Base-by-base conservation (phyloP, 2,329 filamentous ascomycete species). In the Apiospora koreana region DNA sequence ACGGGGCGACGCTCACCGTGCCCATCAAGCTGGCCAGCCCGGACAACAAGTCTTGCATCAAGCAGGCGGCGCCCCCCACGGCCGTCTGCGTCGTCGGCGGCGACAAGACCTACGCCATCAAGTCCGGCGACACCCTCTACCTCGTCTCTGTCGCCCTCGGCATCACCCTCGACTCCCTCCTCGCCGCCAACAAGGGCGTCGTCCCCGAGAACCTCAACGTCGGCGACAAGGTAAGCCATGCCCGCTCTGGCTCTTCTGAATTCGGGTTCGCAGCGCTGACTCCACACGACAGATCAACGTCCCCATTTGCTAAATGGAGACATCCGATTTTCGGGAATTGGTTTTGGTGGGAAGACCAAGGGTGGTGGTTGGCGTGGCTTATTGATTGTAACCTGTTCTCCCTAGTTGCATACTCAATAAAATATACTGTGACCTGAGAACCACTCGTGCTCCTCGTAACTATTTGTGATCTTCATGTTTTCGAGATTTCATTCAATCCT, bases 21-120 rank as follows among this genome's bases (percentile, higher is more conserved):
- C 66, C 66, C 14, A 6, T 68, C 66, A 25, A n/a, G 45, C 18
- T 54, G 7, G 31, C 66, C 45, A 68, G 31, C 66, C 66, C 66
- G 3, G 66, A 68, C 45, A 68, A 68, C 45, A 48, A 38, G 14
- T 68, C 66, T 1, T 68, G 66, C 66, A 3, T 68, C n/a, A n/a
- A 38, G 8, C 43, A 23, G 14, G 31, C n/a, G 31, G 14, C 64
- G 25, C 43, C 43, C 45, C 18, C 66, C 9, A 68, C 66, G 18
- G 66, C 66, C 45, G 46, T 48, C 31, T 68, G 66, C 31, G 66
- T 68, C 10, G n/a, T 38, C 31, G 45, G 45, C 18, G 66, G 66
- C 21, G 23, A 46, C n/a, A 1, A 3, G 31, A 42, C 18, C n/a
- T 68, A 68, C 66, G 54, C 45, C n/a, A 50, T 68, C 31, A n/a